Base-by-base conservation (phyloP, 768 basidiomycete genomes). In the Lentinula lateritia region DNA sequence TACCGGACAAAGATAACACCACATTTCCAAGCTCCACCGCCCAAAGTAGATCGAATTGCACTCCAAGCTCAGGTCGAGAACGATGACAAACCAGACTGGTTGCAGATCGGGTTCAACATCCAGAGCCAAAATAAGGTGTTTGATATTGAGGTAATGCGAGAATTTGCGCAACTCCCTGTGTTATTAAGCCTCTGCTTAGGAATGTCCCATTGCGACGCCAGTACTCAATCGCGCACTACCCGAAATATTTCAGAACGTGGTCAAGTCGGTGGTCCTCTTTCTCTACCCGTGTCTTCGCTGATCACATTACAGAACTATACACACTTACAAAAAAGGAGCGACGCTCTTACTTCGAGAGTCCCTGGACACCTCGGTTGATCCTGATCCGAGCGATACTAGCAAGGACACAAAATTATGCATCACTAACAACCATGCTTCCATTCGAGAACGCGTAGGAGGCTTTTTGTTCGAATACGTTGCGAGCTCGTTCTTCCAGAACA, bases 1-100 rank as follows among this genome's bases (percentile, higher is more conserved):
- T 99, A 99, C 71, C 86, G 96, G 36, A 99, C 97, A 1, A 99
- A 99, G 75, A 87, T 99, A 58, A 98, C 97, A 0, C 97, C 97
- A 0, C 97, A 99, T 71, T 98, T 98, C 63, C 92, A 95, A 23
- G 82, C 87, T 0, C 87, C 93, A 0, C 82, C 84, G 1, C 85
- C 79, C 63, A 69, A 50, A 52, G 28, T 3, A 60, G 67, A 65
- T 59, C 20, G 55, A 62, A 42, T 46, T 66, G 15, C 67, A 68
- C 0, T 70, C 67, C 59, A 70, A 71, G 35, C 64, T 68, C 48
- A 65, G 68, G 63, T 61, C 15, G 58, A 65, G 3, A 61, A 65
- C 18, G 67, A 62, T 1, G 57, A 62, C 13, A 80, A 78, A 62
- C 85, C 88, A 12, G 77, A 83, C 48, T 92, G 92, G 85, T 73